Conservation (phyloP, 1,284 basidiomycete genomes). For the Cryptococcus sp. region DNA sequence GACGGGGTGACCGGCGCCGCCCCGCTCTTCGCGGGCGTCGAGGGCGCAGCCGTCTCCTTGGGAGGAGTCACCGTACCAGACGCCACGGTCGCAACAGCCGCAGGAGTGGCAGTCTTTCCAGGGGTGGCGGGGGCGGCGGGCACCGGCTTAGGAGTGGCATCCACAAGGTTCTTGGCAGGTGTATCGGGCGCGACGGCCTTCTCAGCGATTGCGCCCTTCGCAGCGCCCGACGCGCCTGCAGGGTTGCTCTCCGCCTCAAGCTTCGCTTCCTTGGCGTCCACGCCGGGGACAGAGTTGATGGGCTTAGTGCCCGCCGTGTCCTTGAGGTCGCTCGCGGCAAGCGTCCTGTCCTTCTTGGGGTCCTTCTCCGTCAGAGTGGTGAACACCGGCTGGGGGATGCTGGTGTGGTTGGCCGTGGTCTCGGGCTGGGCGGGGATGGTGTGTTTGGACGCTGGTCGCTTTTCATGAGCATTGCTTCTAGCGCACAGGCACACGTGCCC, state of each 20-base stretch:
- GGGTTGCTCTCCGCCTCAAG: constrained; percentile 25
- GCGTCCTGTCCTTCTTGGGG: constrained; percentile 38
- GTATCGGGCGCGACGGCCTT: constrained; percentile 11
- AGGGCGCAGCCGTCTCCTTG: background rate
- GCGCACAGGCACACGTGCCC: background rate
- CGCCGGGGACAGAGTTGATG: constrained; percentile 25
- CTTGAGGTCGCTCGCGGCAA: constrained; percentile 13
- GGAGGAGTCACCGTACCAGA: background rate
- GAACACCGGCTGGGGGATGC: constrained; percentile 39
- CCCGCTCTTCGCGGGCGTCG: background rate
- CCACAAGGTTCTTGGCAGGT: constrained; percentile 9
- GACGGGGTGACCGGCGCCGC: constrained; percentile 21
- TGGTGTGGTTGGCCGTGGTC: constrained; percentile 35
- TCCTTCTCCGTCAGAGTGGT: constrained; percentile 30
- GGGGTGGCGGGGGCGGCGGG: constrained; percentile 9
- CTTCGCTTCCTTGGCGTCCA: constrained; percentile 31
- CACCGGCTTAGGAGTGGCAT: background rate
- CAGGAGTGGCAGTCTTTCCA: background rate
- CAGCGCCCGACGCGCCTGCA: constrained; percentile 10
- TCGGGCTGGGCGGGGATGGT: constrained; percentile 43
- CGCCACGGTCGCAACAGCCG: constrained; percentile 1
- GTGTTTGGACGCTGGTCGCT: too few species aligned
- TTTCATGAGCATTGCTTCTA: background rate
- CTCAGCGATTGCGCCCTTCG: constrained; percentile 11
- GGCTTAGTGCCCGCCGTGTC: constrained; percentile 30